Conservation (phyloP, 257 asterid species). For the Lavandula angustifolia region DNA sequence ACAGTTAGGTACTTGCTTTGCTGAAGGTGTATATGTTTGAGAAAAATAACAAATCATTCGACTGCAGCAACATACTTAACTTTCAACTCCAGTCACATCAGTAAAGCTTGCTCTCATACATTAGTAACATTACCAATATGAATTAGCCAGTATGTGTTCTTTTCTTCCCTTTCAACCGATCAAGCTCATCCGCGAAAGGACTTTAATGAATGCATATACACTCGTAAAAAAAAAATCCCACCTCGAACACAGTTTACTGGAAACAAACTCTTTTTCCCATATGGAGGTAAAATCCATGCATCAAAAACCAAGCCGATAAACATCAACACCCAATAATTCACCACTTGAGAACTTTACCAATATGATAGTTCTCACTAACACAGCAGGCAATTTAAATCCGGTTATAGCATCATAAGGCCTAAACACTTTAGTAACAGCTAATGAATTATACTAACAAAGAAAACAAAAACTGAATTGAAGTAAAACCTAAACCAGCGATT, state of each 20-base stretch:
- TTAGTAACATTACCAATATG: neutral
- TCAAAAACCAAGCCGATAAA: neutral
- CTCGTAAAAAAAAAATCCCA: neutral
- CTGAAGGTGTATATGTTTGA: neutral
- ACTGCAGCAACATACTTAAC: neutral
- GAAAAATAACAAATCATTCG: neutral
- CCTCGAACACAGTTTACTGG: neutral
- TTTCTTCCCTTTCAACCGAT: slow-evolving; percentile 1
- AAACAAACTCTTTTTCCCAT: neutral
- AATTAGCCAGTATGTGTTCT: neutral
- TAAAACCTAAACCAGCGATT: neutral
- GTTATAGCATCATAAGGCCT: neutral
- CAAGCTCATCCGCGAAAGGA: neutral
- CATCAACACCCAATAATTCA: slow-evolving; percentile 6
- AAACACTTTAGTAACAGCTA: neutral
- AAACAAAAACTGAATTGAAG: neutral
- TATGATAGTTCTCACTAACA: neutral
- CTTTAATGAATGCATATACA: neutral
- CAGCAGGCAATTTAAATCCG: neutral
- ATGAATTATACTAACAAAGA: neutral
- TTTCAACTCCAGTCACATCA: neutral
- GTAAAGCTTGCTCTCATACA: neutral
- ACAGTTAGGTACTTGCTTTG: neutral
- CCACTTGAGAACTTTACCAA: neutral
- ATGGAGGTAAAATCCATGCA: neutral